Conservation (phyloP, 768 basidiomycete species). For the Fistulinella prunicolor region DNA sequence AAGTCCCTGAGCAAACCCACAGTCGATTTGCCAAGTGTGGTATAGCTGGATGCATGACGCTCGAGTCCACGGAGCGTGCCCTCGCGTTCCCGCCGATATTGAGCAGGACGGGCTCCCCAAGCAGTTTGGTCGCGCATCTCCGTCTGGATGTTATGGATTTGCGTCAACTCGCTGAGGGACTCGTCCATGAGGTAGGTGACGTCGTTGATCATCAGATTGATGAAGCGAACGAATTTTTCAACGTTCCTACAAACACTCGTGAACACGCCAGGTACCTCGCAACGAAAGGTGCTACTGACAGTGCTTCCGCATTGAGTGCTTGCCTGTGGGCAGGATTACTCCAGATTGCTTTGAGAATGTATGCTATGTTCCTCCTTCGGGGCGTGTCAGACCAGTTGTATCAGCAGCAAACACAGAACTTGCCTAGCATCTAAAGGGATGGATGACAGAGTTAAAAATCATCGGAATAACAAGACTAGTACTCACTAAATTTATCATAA, state of each 20-base stretch:
- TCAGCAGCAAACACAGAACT: slow-evolving; percentile 8
- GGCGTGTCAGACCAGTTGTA: slow-evolving; percentile 11
- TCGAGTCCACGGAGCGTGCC: slow-evolving; percentile 75
- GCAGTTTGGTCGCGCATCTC: slow-evolving; percentile 76
- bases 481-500: slow-evolving; percentile 95
- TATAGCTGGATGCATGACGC: slow-evolving; percentile 81
- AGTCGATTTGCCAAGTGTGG: slow-evolving; percentile 80
- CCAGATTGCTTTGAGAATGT: slow-evolving; percentile 89
- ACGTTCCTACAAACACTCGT: slow-evolving; percentile 54
- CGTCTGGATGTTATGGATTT: slow-evolving; percentile 82
- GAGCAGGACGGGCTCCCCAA: slow-evolving; percentile 64
- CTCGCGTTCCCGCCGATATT: slow-evolving; percentile 84
- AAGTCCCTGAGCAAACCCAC: slow-evolving; percentile 90
- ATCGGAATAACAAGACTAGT: not conserved
- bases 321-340: slow-evolving; percentile 85
- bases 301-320: slow-evolving; percentile 76
- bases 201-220: slow-evolving; percentile 98
- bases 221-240: slow-evolving; percentile 92
- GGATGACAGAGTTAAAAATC: slow-evolving; percentile 11
- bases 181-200: slow-evolving; percentile 98
- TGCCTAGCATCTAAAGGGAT: slow-evolving; percentile 49
- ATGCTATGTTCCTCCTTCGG: slow-evolving; percentile 78
- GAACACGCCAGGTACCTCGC: not conserved
- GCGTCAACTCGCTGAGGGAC: slow-evolving; percentile 81
- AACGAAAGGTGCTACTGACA: slow-evolving; percentile 42